Evolutionary conservation across 202 grass and related monocot species (phyloP), one percentile per base, ranked within the genome.

Genomic region (Schoenoplectus triqueter): DNA sequence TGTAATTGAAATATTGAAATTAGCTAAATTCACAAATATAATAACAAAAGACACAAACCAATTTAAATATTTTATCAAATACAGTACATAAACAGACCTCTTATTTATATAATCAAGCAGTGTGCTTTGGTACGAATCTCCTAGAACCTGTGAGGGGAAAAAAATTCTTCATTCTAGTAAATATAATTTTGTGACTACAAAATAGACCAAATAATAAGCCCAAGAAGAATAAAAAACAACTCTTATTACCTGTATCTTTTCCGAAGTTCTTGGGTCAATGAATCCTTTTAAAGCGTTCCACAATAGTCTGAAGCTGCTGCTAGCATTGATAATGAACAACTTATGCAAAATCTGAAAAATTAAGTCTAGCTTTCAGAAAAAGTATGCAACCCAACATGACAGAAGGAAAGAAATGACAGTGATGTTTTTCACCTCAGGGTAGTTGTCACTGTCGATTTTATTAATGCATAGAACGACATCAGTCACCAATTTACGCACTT

Each of bases 301-400:
- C 55, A 99, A 89, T 72, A 99, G 82, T 86, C 95, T 99, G 89
- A 99, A 99, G 84, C 96, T 91, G 86, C 87, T 86, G 65, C 93
- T 93, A 63, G 96, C 96, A 96, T 99, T 99, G 71, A 96, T 82
- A 47, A 99, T 95, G 87, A 99, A 96, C 91, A 96, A 91, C 92
- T 99, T 92, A 84, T 94, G 93, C 68, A 96, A 82, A 65, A 94
- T 99, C 96, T 99, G 90, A 84, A 65, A 46, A 86, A 94, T 90
- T 42, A 59, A 77, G 40, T 40, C 85, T 88, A n/a, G 44, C 69
- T 79, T 76, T 89, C 71, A 86, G 85, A 83, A 89, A 17, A 71
- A 59, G 52, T 14, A 76, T 61, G 7, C 61, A 79, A 61, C 31
- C 46, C 22, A 57, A 61, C 55, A 79, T 44, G 13, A 61, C 54